Evolutionary conservation across 2,329 filamentous ascomycete species (phyloP).

Genomic region (Aaosphaeria arxii): DNA sequence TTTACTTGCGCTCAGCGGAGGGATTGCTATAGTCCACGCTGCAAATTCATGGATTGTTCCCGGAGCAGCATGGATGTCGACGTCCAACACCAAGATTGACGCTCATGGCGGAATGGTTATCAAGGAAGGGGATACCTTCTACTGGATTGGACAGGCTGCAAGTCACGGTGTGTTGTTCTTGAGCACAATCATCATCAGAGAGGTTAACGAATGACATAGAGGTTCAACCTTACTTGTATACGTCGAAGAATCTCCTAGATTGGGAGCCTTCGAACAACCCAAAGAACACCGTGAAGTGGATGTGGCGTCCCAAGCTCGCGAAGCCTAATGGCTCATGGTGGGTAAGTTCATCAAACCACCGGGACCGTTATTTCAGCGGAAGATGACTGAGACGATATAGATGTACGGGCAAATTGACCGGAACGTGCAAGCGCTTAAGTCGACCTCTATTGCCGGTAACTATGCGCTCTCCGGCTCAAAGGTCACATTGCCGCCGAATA

Average conservation of each 20-base stretch:
- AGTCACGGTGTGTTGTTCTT: slow-evolving; percentile 22
- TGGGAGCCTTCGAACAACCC: slow-evolving; percentile 33
- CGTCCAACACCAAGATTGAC: slow-evolving; percentile 39
- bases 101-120: slow-evolving; percentile 41
- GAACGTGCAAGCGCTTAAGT: slow-evolving; percentile 37
- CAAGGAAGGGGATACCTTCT: slow-evolving; percentile 38
- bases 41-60: slow-evolving; percentile 39
- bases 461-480: slow-evolving; percentile 30
- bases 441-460: slow-evolving; percentile 25
- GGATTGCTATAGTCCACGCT: neutral
- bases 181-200: neutral
- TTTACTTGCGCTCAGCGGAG: slow-evolving; percentile 2
- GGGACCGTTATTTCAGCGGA: no score
- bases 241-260: slow-evolving; percentile 40
- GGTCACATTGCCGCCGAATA: slow-evolving; percentile 36
- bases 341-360: slow-evolving; percentile 12
- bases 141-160: slow-evolving; percentile 41
- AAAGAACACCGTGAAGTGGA: slow-evolving; percentile 32
- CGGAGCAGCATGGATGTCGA: slow-evolving; percentile 40
- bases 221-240: slow-evolving; percentile 39
- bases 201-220: slow-evolving; percentile 13
- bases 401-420: slow-evolving; percentile 43
- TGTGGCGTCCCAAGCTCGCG: slow-evolving; percentile 43
- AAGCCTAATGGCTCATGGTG: slow-evolving; percentile 42
- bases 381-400: slow-evolving; percentile 6